phyloP scores from a whole-genome alignment of 1,284 basidiomycete genomes.

The Hypsizygus ulmarius region DNA sequence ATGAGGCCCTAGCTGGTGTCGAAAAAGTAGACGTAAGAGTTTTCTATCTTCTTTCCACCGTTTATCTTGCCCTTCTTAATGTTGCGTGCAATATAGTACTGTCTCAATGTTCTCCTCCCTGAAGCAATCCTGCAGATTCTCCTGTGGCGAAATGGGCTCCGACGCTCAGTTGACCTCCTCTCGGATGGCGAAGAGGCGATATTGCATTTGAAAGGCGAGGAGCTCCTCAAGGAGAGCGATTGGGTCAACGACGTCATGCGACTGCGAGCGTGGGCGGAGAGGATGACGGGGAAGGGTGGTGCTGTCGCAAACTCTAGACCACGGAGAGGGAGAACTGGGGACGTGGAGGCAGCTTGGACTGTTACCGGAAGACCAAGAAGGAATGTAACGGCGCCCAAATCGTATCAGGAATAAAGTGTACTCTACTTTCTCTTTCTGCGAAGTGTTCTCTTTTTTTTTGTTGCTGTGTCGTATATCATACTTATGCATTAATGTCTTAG shows the following conservation, averaged over 20 bases:
- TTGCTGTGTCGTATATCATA: too few relatives aligned
- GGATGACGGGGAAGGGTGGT: conserved; percentile 22
- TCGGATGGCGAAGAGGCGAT: conserved; percentile 50
- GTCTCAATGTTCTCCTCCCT: conserved; percentile 63
- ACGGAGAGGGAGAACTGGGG: not conserved
- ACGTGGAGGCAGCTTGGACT: conserved; percentile 8
- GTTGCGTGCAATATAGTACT: conserved; percentile 48
- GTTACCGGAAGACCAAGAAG: conserved; percentile 17
- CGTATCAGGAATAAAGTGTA: conserved; percentile 15
- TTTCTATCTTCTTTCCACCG: conserved; percentile 1
- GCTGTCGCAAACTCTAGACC: not conserved
- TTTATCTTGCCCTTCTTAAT: not conserved
- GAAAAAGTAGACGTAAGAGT: conserved; percentile 57
- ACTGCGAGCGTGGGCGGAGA: conserved; percentile 39
- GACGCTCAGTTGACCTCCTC: conserved; percentile 46
- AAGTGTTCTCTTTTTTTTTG: too few relatives aligned
- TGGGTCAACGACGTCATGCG: conserved; percentile 66
- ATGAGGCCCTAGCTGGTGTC: conserved; percentile 48
- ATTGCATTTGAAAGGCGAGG: conserved; percentile 47
- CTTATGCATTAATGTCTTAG: too few relatives aligned
- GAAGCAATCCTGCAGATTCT: conserved; percentile 68
- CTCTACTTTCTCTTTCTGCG: not conserved
- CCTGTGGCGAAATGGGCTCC: conserved; percentile 62
- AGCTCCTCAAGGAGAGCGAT: conserved; percentile 51
- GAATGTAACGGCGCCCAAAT: conserved; percentile 12